Percentiles rank a stretch among this genome's conserved stretches.
Conservation (phyloP, 176 grass and related monocot genomes). For the Oryza longistaminata region DNA sequence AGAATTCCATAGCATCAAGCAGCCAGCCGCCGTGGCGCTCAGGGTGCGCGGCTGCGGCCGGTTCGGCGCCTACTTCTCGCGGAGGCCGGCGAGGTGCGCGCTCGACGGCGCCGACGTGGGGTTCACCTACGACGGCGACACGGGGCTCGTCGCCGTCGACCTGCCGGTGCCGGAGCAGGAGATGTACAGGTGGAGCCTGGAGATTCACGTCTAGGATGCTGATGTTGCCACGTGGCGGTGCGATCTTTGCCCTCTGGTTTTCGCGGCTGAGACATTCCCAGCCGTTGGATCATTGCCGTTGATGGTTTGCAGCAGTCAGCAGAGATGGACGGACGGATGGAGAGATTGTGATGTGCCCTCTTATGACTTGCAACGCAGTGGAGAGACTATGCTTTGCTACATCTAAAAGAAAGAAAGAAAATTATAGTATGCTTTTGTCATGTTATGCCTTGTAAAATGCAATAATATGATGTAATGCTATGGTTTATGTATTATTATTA, state of each 20-base stretch:
- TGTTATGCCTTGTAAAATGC: neutral
- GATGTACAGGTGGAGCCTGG: constrained; percentile 60
- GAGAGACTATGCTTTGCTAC: constrained; percentile 33
- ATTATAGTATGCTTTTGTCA: neutral
- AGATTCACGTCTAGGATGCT: constrained; percentile 44
- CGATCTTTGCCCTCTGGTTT: too few relatives aligned
- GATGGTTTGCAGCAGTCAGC: neutral
- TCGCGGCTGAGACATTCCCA: neutral
- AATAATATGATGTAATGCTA: neutral
- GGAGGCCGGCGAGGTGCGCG: constrained; percentile 49
- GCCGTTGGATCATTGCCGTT: neutral
- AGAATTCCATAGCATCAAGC: neutral
- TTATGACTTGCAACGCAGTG: neutral
- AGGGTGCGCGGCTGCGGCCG: constrained; percentile 58
- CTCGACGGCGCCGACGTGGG: constrained; percentile 49
- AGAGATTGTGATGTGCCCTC: neutral
- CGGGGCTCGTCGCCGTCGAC: constrained; percentile 56
- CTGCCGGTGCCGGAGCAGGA: constrained; percentile 67
- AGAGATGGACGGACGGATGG: neutral
- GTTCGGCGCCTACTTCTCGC: constrained; percentile 73
- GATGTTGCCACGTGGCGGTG: neutral
- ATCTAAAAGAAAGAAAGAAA: neutral
- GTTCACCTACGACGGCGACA: constrained; percentile 48
- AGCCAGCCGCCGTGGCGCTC: constrained; percentile 33
- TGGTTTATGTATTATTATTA: neutral